Conservation (phyloP, 352 stramenopile species). For the Phytophthora uliginosa region DNA sequence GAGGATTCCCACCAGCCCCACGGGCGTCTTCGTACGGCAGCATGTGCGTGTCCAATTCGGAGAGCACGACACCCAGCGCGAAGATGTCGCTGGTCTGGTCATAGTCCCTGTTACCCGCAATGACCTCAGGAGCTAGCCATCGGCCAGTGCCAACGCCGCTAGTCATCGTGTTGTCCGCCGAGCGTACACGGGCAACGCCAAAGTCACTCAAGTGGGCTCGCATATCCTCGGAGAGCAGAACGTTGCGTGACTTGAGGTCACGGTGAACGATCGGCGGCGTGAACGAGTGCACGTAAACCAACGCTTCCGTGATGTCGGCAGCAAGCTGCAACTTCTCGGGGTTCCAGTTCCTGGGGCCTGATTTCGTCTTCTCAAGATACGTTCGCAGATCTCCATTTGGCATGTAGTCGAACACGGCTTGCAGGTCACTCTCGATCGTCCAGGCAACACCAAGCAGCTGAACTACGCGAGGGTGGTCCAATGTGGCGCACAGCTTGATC, state of each 20-base stretch:
- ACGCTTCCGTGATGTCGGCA: slow-evolving; percentile 64
- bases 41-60: slow-evolving; percentile 72
- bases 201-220: slow-evolving; percentile 62
- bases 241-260: slow-evolving; percentile 68
- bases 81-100: slow-evolving; percentile 62
- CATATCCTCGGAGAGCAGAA: slow-evolving; percentile 49
- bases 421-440: slow-evolving; percentile 62
- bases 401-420: slow-evolving; percentile 80
- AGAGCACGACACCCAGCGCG: slow-evolving; percentile 59
- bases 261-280: slow-evolving; percentile 63
- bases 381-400: slow-evolving; percentile 56
- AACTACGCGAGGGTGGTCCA: slow-evolving; percentile 65
- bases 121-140: slow-evolving; percentile 68
- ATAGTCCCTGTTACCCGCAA: slow-evolving; percentile 58
- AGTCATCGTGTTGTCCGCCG: slow-evolving; percentile 61
- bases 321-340: slow-evolving; percentile 64
- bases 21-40: slow-evolving; percentile 58
- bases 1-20: slow-evolving; percentile 33
- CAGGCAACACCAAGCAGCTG: slow-evolving; percentile 65
- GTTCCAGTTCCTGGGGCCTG: slow-evolving; percentile 38
- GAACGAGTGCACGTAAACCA: slow-evolving; percentile 82
- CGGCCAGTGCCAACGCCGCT: slow-evolving; percentile 55
- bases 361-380: slow-evolving; percentile 39
- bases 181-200: slow-evolving; percentile 49
- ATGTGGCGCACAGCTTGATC: slow-evolving; percentile 60